Evolutionary conservation across 768 basidiomycete species (phyloP).

Genomic region (Suillus placidus): DNA sequence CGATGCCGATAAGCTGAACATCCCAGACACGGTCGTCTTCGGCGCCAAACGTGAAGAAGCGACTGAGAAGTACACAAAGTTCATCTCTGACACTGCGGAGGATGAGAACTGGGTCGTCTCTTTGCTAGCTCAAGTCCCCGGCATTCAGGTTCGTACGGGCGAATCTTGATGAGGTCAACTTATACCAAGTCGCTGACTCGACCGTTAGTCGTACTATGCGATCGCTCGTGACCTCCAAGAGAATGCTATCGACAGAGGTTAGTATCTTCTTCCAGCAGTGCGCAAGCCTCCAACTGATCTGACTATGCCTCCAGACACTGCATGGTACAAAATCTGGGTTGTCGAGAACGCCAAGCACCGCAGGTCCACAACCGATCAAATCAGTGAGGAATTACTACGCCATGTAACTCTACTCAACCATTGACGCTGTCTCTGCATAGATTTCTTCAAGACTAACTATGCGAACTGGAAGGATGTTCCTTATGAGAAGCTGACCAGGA

Average conservation of each 20-base stretch:
- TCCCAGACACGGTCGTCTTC: constrained; percentile 12
- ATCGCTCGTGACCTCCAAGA: neutral
- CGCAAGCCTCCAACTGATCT: neutral
- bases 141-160: constrained; percentile 14
- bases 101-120: constrained; percentile 14
- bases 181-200: neutral
- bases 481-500: constrained; percentile 1
- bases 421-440: neutral
- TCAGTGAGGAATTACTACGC: neutral
- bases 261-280: neutral
- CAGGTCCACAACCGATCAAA: neutral
- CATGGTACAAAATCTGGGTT: constrained; percentile 2
- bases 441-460: constrained; percentile 6
- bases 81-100: constrained; percentile 12
- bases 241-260: neutral
- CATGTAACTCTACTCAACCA: neutral
- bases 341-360: constrained; percentile 4
- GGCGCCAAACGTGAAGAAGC: constrained; percentile 8
- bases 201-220: neutral
- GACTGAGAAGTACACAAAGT: constrained; percentile 12
- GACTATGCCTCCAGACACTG: neutral
- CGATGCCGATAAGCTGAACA: constrained; percentile 11
- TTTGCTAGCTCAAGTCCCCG: constrained; percentile 17
- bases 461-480: neutral
- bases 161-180: neutral